Evolutionary conservation across 441 rosid species (phyloP).

Genomic region (Erodium trifolium): DNA sequence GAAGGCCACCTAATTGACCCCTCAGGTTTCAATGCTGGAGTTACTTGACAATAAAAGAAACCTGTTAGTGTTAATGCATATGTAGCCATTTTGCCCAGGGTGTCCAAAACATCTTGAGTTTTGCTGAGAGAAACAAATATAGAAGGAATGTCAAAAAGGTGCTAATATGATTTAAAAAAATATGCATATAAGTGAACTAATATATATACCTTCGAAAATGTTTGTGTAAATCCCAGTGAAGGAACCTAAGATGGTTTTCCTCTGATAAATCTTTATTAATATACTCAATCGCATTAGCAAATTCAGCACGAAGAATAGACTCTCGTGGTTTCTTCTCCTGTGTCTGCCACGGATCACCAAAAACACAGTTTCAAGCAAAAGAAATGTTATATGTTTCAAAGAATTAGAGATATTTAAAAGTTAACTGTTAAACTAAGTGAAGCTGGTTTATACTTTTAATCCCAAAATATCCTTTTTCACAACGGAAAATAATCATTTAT

Average conservation of each 20-base stretch:
- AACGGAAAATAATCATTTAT: neutral
- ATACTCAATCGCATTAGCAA: constrained; percentile 83
- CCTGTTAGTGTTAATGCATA: constrained; percentile 79
- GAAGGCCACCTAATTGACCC: constrained; percentile 32
- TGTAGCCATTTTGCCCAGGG: constrained; percentile 81
- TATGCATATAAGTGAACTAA: constrained; percentile 6
- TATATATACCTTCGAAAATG: constrained; percentile 60
- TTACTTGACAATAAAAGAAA: constrained; percentile 74
- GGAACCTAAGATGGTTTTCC: constrained; percentile 67
- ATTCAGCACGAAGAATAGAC: constrained; percentile 81
- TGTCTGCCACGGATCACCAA: constrained; percentile 40
- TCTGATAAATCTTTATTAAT: constrained; percentile 80
- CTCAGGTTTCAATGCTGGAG: constrained; percentile 47
- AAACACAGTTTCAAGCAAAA: neutral
- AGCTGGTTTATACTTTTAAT: constrained; percentile 2
- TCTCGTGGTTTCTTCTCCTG: constrained; percentile 94
- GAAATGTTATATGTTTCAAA: neutral
- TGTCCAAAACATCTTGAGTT: constrained; percentile 63
- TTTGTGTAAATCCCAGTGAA: constrained; percentile 80
- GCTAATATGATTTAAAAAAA: neutral
- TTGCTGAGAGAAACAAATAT: constrained; percentile 44
- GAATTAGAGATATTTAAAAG: neutral
- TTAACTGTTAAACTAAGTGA: neutral
- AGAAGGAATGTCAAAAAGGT: neutral
- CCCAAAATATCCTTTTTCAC: neutral